These are phyloP conservation scores for Astragalus membranaceus DNA, from an alignment of 306 rosid species.

Conservation along the genomic window DNA sequence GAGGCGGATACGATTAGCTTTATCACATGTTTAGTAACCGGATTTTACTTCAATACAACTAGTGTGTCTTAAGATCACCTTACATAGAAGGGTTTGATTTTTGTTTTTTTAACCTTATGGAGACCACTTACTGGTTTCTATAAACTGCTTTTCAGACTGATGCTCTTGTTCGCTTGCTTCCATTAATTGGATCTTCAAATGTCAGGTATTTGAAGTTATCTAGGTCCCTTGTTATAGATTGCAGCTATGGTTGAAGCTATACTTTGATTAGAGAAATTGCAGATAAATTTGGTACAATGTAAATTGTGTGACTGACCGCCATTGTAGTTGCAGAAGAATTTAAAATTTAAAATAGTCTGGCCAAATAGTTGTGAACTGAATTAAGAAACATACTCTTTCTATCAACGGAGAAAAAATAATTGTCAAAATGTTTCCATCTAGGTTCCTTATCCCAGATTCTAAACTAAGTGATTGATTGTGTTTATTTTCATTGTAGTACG, in stretches of 20 bases:
- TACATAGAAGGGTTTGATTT: not conserved
- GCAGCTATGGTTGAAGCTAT: not conserved
- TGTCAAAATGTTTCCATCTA: not conserved
- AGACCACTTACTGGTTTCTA: constrained; percentile 13
- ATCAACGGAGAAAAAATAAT: not conserved
- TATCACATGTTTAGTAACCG: not conserved
- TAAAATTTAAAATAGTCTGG: not conserved
- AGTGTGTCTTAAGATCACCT: not conserved
- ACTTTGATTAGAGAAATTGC: not conserved
- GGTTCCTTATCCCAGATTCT: not conserved
- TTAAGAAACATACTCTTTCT: not conserved
- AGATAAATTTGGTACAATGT: not conserved
- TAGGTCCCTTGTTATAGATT: not conserved
- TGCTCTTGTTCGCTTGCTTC: constrained; percentile 88
- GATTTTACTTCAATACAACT: not conserved
- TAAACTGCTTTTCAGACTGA: constrained; percentile 74
- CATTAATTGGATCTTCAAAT: constrained; percentile 80
- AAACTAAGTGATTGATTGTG: not conserved
- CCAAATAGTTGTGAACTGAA: not conserved
- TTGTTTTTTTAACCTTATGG: not conserved
- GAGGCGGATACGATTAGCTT: not conserved
- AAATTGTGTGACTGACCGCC: not conserved
- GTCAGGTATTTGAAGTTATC: constrained; percentile 54
- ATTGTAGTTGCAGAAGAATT: not conserved
- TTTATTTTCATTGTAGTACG: constrained; percentile 59